Evolutionary conservation across 2,329 filamentous ascomycete genomes (phyloP), one percentile per base, ranked within the genome.

Genomic region (Pseudogymnoascus sp.): DNA sequence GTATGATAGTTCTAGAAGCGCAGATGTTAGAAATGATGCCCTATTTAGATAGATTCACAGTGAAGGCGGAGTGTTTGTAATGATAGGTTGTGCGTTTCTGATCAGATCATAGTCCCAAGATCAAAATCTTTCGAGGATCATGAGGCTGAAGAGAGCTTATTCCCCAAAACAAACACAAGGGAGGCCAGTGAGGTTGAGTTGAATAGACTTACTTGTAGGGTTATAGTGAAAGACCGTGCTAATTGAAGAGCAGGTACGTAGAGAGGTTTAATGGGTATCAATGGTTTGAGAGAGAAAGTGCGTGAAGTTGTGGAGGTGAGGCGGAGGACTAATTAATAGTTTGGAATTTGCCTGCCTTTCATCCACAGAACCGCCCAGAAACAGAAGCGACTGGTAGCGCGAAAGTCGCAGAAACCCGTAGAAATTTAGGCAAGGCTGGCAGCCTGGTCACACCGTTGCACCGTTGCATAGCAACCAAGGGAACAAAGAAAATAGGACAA

Each of bases 1-100:
- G n/a, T 59, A 59, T 37, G 58, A 58, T 39, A 39, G 69, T 33
- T 55, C 48, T 55, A 12, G n/a, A 55, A 13, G 15, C n/a, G 15
- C 48, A 55, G 48, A 21, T 21, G 48, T 55, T 55, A 55, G 48
- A 55, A 55, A 55, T 35, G 29, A 35, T 55, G 29, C 5, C 48
- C 48, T 35, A 1, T 33, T 15, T 55, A 55, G 29, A 35, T 18
- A 5, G 9, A 35, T 55, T 21, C 29, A 13, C 27, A 55, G 48
- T 55, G 48, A 55, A 33, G 29, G 48, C 29, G 27, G 35, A 55
- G 29, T 35, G 29, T 33, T 55, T 55, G 48, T 9, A 33, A 33
- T 35, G 29, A 55, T 33, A 4, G 1, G 8, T 10, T 18, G 15
- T 29, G 42, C 42, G 9, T 18, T 18, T 12, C 29, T 33, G 29